A percentile compares a stretch with the other conserved stretches of the same genome.
phyloP scores from a whole-genome alignment of 108 stramenopile species.

The Aureococcus anophagefferens region DNA sequence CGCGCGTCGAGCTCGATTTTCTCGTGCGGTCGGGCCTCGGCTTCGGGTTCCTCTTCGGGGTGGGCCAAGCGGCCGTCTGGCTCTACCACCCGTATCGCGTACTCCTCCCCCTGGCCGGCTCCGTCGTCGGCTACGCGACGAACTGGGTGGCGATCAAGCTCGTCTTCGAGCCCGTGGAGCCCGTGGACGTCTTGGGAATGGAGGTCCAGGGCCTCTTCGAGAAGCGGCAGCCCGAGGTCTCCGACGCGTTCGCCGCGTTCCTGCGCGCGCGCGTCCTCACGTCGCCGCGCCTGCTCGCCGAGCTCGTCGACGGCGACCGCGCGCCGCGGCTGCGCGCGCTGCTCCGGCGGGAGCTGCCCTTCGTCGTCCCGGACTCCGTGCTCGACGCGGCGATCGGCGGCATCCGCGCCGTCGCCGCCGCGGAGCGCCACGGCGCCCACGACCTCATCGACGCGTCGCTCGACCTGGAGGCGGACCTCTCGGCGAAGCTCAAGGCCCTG shows the following conservation, averaged over 20 bases:
- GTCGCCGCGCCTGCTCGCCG: background rate
- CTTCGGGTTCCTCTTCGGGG: background rate
- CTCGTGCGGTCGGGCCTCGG: conserved; percentile 1
- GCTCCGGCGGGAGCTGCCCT: background rate
- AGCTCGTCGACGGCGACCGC: background rate
- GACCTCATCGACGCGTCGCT: conserved; percentile 21
- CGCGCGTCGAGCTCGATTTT: conserved; percentile 20
- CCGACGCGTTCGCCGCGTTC: conserved; percentile 52
- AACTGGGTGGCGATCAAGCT: conserved; percentile 87
- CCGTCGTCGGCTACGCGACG: conserved; percentile 71
- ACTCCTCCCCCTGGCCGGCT: conserved; percentile 45
- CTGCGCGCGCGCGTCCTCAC: background rate
- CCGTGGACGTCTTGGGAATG: conserved; percentile 32
- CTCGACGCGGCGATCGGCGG: background rate
- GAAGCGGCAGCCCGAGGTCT: conserved; percentile 71
- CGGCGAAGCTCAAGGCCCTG: conserved; percentile 54
- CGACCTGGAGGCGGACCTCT: conserved; percentile 71
- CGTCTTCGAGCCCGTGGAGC: conserved; percentile 78
- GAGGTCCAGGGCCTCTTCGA: conserved; percentile 72
- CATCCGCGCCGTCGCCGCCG: background rate
- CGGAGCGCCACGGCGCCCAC: background rate
- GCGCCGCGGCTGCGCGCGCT: background rate
- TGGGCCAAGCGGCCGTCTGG: conserved; percentile 17
- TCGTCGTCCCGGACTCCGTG: background rate
- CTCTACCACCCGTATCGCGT: conserved; percentile 18